Conservation (phyloP, 495 filamentous ascomycete species). For the Annulohypoxylon moriforme region DNA sequence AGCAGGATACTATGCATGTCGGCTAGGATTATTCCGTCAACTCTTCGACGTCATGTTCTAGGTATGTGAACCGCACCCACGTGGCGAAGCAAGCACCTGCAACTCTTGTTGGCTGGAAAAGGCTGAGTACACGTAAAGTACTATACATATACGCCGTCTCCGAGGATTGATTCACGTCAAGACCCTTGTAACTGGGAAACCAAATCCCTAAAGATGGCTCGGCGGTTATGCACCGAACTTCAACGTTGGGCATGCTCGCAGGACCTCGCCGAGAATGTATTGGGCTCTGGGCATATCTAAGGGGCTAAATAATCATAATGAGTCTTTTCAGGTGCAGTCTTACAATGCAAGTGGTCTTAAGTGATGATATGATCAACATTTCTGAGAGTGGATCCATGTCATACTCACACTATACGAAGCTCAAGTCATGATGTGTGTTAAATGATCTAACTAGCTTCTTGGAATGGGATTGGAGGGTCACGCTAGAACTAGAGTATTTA, state of each 20-base stretch:
- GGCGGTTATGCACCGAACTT: slow-evolving; percentile 30
- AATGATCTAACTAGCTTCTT: slow-evolving; percentile 8
- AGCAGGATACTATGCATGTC: slow-evolving; percentile 25
- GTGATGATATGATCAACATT: slow-evolving; percentile 1
- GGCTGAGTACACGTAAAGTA: slow-evolving; percentile 27
- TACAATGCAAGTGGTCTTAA: background rate
- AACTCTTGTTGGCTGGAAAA: slow-evolving; percentile 2
- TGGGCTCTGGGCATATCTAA: slow-evolving; percentile 22
- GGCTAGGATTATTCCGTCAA: slow-evolving; percentile 20
- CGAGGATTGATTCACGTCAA: slow-evolving; percentile 18
- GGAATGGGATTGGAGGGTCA: slow-evolving; percentile 2
- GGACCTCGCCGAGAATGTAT: slow-evolving; percentile 10
- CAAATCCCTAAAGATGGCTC: slow-evolving; percentile 16
- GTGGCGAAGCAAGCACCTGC: slow-evolving; percentile 39
- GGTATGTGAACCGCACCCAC: slow-evolving; percentile 24
- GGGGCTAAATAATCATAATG: background rate
- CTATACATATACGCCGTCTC: slow-evolving; percentile 22
- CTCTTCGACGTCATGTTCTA: slow-evolving; percentile 32
- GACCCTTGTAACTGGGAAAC: slow-evolving; percentile 30
- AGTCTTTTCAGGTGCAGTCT: background rate
- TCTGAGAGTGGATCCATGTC: background rate
- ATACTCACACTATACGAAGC: background rate
- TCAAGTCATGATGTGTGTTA: slow-evolving; percentile 4
- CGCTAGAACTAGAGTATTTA: slow-evolving; percentile 8
- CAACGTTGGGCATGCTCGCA: slow-evolving; percentile 42